These are phyloP conservation scores for Coemansia interrupta DNA, from an alignment of 192 early-diverging fungal species.

Conservation along the genomic window DNA sequence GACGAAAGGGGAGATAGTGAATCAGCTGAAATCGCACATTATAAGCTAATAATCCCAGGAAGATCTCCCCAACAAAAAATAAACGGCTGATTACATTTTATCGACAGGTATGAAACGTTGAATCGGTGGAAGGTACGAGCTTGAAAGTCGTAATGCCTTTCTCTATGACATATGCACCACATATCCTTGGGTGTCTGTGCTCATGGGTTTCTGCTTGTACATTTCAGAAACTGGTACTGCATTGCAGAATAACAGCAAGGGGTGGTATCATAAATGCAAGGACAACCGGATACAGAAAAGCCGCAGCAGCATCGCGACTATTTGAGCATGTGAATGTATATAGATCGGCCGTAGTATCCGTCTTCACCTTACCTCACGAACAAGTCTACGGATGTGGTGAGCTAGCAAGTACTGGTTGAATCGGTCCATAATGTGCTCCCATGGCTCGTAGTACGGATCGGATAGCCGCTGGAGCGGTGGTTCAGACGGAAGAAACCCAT, in stretches of 20 bases:
- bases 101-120: too few relatives aligned
- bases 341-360: background rate
- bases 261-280: too few relatives aligned
- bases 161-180: too few relatives aligned
- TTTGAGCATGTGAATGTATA: background rate
- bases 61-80: too few relatives aligned
- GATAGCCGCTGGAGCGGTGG: slow-evolving; percentile 73
- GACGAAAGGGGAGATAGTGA: background rate
- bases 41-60: too few relatives aligned
- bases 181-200: too few relatives aligned
- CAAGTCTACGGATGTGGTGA: slow-evolving; percentile 61
- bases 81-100: too few relatives aligned
- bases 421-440: slow-evolving; percentile 79
- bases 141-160: too few relatives aligned
- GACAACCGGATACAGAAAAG: too few relatives aligned
- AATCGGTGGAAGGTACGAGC: too few relatives aligned
- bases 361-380: slow-evolving; percentile 59
- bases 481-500: slow-evolving; percentile 81
- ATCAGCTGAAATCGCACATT: too few relatives aligned
- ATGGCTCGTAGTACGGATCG: slow-evolving; percentile 77
- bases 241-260: background rate
- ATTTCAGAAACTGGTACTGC: background rate
- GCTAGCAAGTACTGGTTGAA: slow-evolving; percentile 73
- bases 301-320: too few relatives aligned
- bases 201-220: background rate